Conservation (phyloP, 352 stramenopile genomes). For the Phytophthora capsici region DNA sequence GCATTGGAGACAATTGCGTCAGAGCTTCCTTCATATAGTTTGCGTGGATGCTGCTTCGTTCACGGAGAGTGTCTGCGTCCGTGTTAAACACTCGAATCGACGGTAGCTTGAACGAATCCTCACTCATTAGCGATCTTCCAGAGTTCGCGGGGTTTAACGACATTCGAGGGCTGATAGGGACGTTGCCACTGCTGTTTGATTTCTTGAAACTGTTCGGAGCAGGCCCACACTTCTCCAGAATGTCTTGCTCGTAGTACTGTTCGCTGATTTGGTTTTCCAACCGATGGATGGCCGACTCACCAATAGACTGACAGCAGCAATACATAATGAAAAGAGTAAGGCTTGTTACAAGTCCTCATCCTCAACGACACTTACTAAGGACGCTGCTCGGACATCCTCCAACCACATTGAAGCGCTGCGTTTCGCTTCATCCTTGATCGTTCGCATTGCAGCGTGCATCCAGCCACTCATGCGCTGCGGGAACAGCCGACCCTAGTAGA, state of each 20-base stretch:
- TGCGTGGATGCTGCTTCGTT: slow-evolving; percentile 68
- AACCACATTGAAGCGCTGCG: slow-evolving; percentile 69
- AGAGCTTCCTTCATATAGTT: slow-evolving; percentile 78
- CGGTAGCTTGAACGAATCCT: slow-evolving; percentile 56
- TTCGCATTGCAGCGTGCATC: slow-evolving; percentile 75
- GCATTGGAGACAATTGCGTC: slow-evolving; percentile 67
- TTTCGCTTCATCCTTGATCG: slow-evolving; percentile 80
- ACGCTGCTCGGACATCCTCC: slow-evolving; percentile 69
- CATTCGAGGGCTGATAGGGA: slow-evolving; percentile 30
- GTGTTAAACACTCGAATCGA: slow-evolving; percentile 79
- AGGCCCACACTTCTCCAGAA: slow-evolving; percentile 72
- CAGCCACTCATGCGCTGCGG: slow-evolving; percentile 81
- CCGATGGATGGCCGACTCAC: slow-evolving; percentile 68
- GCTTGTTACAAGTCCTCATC: background rate
- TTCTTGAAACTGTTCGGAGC: slow-evolving; percentile 14
- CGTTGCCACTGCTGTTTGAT: slow-evolving; percentile 23
- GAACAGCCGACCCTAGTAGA: slow-evolving; percentile 69
- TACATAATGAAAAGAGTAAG: background rate
- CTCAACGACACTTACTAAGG: slow-evolving; percentile 41
- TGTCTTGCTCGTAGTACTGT: slow-evolving; percentile 80
- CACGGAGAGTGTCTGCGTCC: slow-evolving; percentile 61
- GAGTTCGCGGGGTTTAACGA: slow-evolving; percentile 29
- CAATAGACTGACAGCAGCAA: slow-evolving; percentile 48
- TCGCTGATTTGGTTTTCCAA: slow-evolving; percentile 82
- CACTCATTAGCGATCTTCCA: slow-evolving; percentile 24